Evolutionary conservation across 2,329 filamentous ascomycete species (phyloP).

Genomic region (Didymellaceae sp.): DNA sequence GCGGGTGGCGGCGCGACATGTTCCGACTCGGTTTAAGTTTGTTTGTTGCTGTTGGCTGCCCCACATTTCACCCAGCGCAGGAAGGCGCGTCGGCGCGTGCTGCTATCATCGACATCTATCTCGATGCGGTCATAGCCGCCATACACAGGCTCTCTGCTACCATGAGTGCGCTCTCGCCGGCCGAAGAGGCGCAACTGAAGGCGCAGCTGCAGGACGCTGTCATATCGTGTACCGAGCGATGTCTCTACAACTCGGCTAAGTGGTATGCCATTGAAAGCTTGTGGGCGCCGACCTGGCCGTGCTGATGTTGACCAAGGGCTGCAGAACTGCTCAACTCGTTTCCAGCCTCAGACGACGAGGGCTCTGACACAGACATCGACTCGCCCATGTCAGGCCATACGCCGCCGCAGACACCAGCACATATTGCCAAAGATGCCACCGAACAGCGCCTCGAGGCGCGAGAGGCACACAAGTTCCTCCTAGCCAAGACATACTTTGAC

Average conservation of each 20-base stretch:
- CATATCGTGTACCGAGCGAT: slow-evolving; percentile 90
- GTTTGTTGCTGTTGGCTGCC: slow-evolving; percentile 28
- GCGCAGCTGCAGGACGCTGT: slow-evolving; percentile 82
- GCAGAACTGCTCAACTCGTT: slow-evolving; percentile 91
- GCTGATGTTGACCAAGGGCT: slow-evolving; percentile 67
- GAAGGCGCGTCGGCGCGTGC: slow-evolving; percentile 32
- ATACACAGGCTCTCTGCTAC: slow-evolving; percentile 15
- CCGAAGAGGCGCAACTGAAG: slow-evolving; percentile 66
- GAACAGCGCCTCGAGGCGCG: slow-evolving; percentile 78
- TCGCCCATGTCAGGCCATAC: slow-evolving; percentile 63
- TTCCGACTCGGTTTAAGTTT: slow-evolving; percentile 27
- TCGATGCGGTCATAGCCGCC: slow-evolving; percentile 19
- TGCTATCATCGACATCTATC: slow-evolving; percentile 8
- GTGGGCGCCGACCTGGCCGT: slow-evolving; percentile 9
- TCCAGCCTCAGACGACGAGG: slow-evolving; percentile 60
- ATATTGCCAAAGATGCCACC: slow-evolving; percentile 66
- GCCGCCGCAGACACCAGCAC: slow-evolving; percentile 52
- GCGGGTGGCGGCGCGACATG: slow-evolving; percentile 24
- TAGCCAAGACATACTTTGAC: slow-evolving; percentile 94
- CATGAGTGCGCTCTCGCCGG: slow-evolving; percentile 46
- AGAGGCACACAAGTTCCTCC: slow-evolving; percentile 82
- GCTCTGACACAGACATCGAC: slow-evolving; percentile 65
- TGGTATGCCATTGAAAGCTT: slow-evolving; percentile 64
- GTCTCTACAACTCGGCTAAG: slow-evolving; percentile 95
- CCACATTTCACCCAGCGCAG: slow-evolving; percentile 21